A percentile compares a stretch with the other conserved stretches of the same genome.
Conservation (phyloP, 2,329 filamentous ascomycete genomes). For the Aspergillus bombycis region DNA sequence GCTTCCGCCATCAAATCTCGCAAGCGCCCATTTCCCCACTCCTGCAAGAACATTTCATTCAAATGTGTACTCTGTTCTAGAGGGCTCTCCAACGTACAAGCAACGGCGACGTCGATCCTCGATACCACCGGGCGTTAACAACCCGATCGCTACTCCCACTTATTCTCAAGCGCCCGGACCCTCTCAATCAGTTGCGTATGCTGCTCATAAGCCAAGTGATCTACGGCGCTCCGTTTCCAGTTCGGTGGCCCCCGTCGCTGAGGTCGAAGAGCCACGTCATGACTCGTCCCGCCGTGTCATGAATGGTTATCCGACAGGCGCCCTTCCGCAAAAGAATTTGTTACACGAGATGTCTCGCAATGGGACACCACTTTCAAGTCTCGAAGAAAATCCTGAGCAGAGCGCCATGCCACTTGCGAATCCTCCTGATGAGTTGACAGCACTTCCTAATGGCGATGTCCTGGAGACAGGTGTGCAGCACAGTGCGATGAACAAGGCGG, state of each 20-base stretch:
- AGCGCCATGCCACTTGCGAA: constrained; percentile 69
- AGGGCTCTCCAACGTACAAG: constrained; percentile 98
- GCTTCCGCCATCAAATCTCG: constrained; percentile 81
- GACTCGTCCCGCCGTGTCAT: constrained; percentile 79
- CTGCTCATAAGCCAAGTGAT: constrained; percentile 81
- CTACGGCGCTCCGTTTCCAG: constrained; percentile 86
- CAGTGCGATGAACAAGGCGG: constrained; percentile 62
- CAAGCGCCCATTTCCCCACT: constrained; percentile 76
- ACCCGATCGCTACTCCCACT: constrained; percentile 63
- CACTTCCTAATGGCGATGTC: constrained; percentile 65
- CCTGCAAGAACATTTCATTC: constrained; percentile 67
- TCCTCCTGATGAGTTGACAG: constrained; percentile 67
- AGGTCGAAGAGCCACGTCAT: constrained; percentile 76
- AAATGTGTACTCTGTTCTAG: constrained; percentile 92
- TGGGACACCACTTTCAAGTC: constrained; percentile 82
- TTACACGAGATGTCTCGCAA: constrained; percentile 80
- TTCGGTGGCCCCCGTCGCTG: constrained; percentile 79
- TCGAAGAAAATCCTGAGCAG: constrained; percentile 79
- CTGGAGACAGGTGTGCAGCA: constrained; percentile 58
- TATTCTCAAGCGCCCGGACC: constrained; percentile 49
- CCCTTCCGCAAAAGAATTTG: constrained; percentile 76
- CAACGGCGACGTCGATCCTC: constrained; percentile 92
- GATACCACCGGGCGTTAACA: constrained; percentile 78
- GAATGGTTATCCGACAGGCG: constrained; percentile 70
- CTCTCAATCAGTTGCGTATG: constrained; percentile 52